These are phyloP conservation scores for Sequoia sempervirens DNA, from an alignment of 75 land plant genomes.

Conservation along the genomic window DNA sequence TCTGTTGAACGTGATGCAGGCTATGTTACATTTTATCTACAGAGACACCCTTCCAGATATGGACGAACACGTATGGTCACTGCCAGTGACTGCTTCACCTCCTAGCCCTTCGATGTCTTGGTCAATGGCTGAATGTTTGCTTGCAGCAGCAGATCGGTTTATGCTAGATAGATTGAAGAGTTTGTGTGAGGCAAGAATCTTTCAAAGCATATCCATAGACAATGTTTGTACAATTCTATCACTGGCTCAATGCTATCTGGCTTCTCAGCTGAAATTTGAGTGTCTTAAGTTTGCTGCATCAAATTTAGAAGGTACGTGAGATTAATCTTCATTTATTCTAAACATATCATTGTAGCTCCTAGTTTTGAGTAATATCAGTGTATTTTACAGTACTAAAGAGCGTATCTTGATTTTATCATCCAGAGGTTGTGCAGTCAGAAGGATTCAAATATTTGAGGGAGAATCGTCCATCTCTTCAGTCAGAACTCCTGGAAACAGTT, in stretches of 20 bases:
- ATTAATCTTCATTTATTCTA: background rate
- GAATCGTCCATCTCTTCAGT: conserved; percentile 35
- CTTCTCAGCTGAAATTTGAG: conserved; percentile 51
- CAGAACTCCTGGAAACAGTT: conserved; percentile 35
- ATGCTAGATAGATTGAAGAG: conserved; percentile 57
- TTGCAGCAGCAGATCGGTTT: conserved; percentile 50
- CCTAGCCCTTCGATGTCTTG: background rate
- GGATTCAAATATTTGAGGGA: conserved; percentile 37
- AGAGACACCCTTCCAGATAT: conserved; percentile 64
- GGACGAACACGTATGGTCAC: conserved; percentile 38
- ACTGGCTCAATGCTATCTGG: conserved; percentile 67
- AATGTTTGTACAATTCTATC: conserved; percentile 72
- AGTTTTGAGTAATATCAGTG: too few species aligned
- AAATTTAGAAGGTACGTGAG: conserved; percentile 6
- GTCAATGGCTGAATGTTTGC: conserved; percentile 17
- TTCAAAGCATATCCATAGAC: conserved; percentile 57
- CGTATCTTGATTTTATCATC: too few species aligned
- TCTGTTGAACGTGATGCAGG: too few species aligned
- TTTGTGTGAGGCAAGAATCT: conserved; percentile 59
- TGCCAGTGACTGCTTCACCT: conserved; percentile 38
- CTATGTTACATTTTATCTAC: conserved; percentile 23
- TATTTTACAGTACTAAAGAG: too few species aligned
- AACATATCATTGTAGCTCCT: background rate
- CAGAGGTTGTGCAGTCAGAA: conserved; percentile 38
- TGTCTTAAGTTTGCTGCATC: conserved; percentile 58